phyloP scores from a whole-genome alignment of 2,329 filamentous ascomycete genomes.

The Ophiosphaerella narmari region DNA sequence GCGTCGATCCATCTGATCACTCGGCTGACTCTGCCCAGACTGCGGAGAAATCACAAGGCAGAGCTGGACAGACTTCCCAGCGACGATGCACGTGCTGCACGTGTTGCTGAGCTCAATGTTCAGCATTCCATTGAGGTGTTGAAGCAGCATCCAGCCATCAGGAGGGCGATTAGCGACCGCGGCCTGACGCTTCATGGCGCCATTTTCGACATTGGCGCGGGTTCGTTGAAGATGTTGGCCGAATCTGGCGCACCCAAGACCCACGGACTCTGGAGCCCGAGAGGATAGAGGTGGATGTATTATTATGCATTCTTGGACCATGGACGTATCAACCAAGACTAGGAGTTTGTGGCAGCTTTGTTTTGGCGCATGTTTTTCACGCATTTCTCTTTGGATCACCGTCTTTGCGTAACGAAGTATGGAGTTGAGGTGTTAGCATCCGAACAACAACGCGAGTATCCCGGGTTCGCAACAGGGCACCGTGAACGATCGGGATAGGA shows the following conservation, averaged over 20 bases:
- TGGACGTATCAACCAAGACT: too few relatives aligned
- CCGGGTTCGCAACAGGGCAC: too few relatives aligned
- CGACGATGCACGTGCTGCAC: slow-evolving; percentile 57
- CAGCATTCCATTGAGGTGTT: slow-evolving; percentile 68
- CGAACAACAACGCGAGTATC: too few relatives aligned
- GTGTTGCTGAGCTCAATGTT: slow-evolving; percentile 79
- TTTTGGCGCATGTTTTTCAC: too few relatives aligned
- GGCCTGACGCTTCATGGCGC: slow-evolving; percentile 78
- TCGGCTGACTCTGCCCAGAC: slow-evolving; percentile 14
- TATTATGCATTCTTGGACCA: neutral
- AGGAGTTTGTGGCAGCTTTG: too few relatives aligned
- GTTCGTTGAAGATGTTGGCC: slow-evolving; percentile 60
- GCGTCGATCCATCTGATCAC: neutral
- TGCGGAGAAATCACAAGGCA: slow-evolving; percentile 59
- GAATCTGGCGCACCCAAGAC: slow-evolving; percentile 9
- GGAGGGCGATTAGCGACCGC: slow-evolving; percentile 71
- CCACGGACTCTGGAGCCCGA: slow-evolving; percentile 17
- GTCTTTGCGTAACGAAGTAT: too few relatives aligned
- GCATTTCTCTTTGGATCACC: too few relatives aligned
- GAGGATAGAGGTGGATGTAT: neutral
- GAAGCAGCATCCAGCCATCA: slow-evolving; percentile 69
- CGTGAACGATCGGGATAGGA: too few relatives aligned
- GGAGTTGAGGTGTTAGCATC: too few relatives aligned
- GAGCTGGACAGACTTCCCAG: slow-evolving; percentile 54
- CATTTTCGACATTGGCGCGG: slow-evolving; percentile 69